These are phyloP conservation scores for Fonsecaea erecta DNA, from an alignment of 2,329 filamentous ascomycete genomes.

Conservation along the genomic window DNA sequence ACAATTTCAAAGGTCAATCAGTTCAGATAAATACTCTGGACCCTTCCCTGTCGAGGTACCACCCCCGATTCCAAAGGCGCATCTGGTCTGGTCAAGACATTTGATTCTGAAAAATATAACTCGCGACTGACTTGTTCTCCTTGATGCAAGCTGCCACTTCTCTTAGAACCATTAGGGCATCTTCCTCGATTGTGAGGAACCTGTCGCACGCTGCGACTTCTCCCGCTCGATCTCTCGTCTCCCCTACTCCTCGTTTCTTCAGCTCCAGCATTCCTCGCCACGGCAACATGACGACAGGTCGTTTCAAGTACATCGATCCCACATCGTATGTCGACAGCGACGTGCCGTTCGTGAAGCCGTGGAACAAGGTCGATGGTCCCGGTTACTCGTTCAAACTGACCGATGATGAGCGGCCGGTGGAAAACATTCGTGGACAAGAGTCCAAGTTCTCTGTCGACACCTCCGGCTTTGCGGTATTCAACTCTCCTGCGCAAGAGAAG, in stretches of 20 bases:
- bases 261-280: conserved; percentile 9
- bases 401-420: conserved; percentile 55
- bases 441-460: conserved; percentile 61
- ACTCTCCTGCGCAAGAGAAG: conserved; percentile 59
- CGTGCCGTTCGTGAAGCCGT: conserved; percentile 56
- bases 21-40: conserved; percentile 5
- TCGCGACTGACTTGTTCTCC: not conserved
- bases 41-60: not conserved
- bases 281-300: conserved; percentile 60
- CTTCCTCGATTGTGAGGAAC: conserved; percentile 25
- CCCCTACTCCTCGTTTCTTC: conserved; percentile 14
- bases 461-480: conserved; percentile 62
- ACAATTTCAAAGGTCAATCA: conserved; percentile 13
- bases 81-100: not conserved
- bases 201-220: conserved; percentile 11
- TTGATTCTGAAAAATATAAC: not conserved
- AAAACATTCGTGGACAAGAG: conserved; percentile 60
- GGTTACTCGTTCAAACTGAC: conserved; percentile 59
- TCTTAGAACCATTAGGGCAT: conserved; percentile 15
- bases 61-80: not conserved
- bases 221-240: conserved; percentile 3
- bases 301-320: conserved; percentile 66
- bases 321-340: conserved; percentile 50
- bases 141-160: conserved; percentile 19
- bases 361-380: conserved; percentile 68